Evolutionary conservation across 352 stramenopile genomes (phyloP).

Genomic region (Pythium diclinum): DNA sequence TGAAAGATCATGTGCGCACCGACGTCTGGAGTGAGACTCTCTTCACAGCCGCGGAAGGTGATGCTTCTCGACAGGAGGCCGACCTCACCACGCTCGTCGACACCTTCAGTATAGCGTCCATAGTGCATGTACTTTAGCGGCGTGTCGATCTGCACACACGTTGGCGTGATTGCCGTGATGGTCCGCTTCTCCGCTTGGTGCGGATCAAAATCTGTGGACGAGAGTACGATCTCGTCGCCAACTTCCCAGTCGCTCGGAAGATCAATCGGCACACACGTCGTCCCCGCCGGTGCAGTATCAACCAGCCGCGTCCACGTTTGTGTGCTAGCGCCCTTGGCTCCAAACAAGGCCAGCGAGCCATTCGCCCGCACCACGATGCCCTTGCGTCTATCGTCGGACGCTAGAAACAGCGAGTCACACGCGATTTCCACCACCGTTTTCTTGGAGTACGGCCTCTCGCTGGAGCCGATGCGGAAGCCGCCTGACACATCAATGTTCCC

Average conservation of each 20-base stretch:
- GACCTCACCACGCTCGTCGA: slow-evolving; percentile 59
- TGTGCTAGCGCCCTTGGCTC: slow-evolving; percentile 26
- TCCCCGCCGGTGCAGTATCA: slow-evolving; percentile 22
- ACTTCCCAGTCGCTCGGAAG: slow-evolving; percentile 30
- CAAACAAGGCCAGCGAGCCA: slow-evolving; percentile 31
- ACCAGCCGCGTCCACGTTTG: slow-evolving; percentile 35
- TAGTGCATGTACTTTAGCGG: slow-evolving; percentile 42
- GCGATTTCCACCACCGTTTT: slow-evolving; percentile 39
- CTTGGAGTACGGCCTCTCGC: slow-evolving; percentile 28
- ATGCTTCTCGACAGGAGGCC: slow-evolving; percentile 58
- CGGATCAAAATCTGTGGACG: slow-evolving; percentile 40
- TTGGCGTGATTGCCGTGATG: slow-evolving; percentile 25
- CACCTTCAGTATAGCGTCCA: slow-evolving; percentile 33
- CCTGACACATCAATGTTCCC: slow-evolving; percentile 34
- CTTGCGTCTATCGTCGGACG: slow-evolving; percentile 37
- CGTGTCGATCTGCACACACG: slow-evolving; percentile 27
- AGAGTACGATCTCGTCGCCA: slow-evolving; percentile 43
- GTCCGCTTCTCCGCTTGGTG: slow-evolving; percentile 38
- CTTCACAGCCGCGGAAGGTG: slow-evolving; percentile 42
- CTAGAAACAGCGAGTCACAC: slow-evolving; percentile 20
- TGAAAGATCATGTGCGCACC: slow-evolving; percentile 49
- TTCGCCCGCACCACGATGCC: slow-evolving; percentile 35
- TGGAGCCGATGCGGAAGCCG: slow-evolving; percentile 32
- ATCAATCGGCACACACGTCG: slow-evolving; percentile 27
- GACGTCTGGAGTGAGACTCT: slow-evolving; percentile 20